These are phyloP conservation scores for Tuber aestivum DNA, from an alignment of 495 filamentous ascomycete species.

Conservation along the genomic window DNA sequence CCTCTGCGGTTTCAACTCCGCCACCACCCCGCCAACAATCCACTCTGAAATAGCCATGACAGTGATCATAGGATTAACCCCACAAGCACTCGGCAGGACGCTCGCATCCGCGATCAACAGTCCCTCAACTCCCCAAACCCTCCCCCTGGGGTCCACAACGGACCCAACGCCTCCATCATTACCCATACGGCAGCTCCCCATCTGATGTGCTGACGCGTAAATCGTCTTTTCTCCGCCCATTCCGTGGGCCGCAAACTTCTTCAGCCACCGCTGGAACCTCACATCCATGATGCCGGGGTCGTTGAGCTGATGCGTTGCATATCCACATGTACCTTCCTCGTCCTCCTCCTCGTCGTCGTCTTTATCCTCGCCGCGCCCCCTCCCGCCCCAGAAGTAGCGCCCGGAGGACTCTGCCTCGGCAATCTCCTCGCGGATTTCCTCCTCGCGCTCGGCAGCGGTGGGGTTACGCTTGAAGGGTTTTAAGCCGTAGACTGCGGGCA, in stretches of 20 bases:
- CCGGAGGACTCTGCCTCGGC: slow-evolving; percentile 27
- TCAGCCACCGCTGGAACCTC: slow-evolving; percentile 36
- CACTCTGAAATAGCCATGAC: slow-evolving; percentile 75
- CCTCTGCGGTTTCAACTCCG: slow-evolving; percentile 39
- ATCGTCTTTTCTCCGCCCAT: slow-evolving; percentile 15
- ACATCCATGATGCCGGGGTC: slow-evolving; percentile 59
- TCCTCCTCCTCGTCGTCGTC: slow-evolving; percentile 26
- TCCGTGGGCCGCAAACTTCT: slow-evolving; percentile 15
- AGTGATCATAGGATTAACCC: slow-evolving; percentile 92
- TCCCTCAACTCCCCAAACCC: slow-evolving; percentile 68
- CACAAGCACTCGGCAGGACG: slow-evolving; percentile 81
- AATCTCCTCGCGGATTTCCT: slow-evolving; percentile 18
- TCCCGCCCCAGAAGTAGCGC: slow-evolving; percentile 9
- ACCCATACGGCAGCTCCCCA: slow-evolving; percentile 85
- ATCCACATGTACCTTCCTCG: slow-evolving; percentile 16
- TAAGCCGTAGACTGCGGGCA: slow-evolving; percentile 54
- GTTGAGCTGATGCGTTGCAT: slow-evolving; percentile 10
- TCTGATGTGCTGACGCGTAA: slow-evolving; percentile 66
- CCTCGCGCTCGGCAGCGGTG: slow-evolving; percentile 13
- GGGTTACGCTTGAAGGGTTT: slow-evolving; percentile 58
- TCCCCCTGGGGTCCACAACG: slow-evolving; percentile 72
- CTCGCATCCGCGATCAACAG: slow-evolving; percentile 81
- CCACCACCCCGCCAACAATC: slow-evolving; percentile 52
- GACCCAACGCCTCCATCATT: slow-evolving; percentile 36
- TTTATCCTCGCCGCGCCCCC: not conserved